These are phyloP conservation scores for Ogataea saltuana DNA, from an alignment of 805 yeast genomes.

Conservation along the genomic window DNA sequence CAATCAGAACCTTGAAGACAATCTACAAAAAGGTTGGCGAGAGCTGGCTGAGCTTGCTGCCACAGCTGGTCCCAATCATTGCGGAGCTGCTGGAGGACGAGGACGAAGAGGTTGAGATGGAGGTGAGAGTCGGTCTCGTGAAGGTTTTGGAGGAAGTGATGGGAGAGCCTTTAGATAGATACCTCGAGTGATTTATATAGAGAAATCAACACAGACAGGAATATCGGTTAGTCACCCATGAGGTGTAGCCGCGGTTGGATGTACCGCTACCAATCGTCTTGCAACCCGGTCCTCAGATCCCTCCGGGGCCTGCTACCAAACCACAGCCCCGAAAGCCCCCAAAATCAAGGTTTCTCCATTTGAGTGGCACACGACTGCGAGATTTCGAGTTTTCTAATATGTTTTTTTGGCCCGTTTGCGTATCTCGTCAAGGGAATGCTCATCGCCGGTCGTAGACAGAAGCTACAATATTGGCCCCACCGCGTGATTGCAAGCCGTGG, in stretches of 20 bases:
- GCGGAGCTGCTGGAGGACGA: conserved; percentile 96
- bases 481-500: too few relatives aligned
- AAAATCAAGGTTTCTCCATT: too few relatives aligned
- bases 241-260: too few relatives aligned
- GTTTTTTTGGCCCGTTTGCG: neutral
- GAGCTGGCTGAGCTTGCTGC: conserved; percentile 86
- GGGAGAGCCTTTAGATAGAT: conserved; percentile 92
- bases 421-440: too few relatives aligned
- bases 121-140: conserved; percentile 86
- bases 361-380: neutral
- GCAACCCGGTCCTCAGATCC: too few relatives aligned
- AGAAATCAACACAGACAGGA: too few relatives aligned
- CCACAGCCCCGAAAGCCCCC: too few relatives aligned
- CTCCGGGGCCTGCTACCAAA: too few relatives aligned
- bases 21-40: conserved; percentile 92
- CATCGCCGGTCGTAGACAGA: too few relatives aligned
- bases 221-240: too few relatives aligned
- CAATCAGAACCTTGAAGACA: conserved; percentile 73
- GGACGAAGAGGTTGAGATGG: conserved; percentile 88
- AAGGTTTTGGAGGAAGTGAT: conserved; percentile 88
- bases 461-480: too few relatives aligned
- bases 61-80: conserved; percentile 92
- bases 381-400: neutral
- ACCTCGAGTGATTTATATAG: conserved; percentile 58
- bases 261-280: too few relatives aligned